Base-by-base conservation (phyloP, 202 grass and related monocot genomes). In the Elaeis oleifera region DNA sequence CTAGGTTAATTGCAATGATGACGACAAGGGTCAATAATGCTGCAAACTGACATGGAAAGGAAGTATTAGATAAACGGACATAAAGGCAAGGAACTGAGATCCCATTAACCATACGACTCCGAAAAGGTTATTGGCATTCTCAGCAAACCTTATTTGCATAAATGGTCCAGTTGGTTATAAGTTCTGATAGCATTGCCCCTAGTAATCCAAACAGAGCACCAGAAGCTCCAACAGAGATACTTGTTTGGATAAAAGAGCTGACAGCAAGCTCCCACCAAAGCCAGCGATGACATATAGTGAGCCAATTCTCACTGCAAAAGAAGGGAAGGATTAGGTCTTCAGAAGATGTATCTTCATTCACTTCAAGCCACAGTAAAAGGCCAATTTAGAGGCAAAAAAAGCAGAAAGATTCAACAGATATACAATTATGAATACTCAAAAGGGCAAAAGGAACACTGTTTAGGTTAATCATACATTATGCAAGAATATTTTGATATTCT, bases 151-250 rank as follows among this genome's bases (percentile, higher is more conserved):
- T 97, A 28, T 97, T 97, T 76, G 84, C 92, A 67, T 97, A 97
- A 70, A 89, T 91, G 8, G 84, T 91, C 92, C 88, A 97, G 64
- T 97, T 97, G 16, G 92, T 97, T 82, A 97, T 82, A 28, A 97
- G 84, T 62, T 97, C 92, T 25, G 92, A 97, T 39, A 97, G 75
- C 84, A 91, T 91, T 13, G 88, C 90, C 51, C 92, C 92, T 63
- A 97, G 67, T 64, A 97, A 76, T 73, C 92, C 92, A 74, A 97
- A 92, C 58, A 97, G 77, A 84, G 92, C 92, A 77, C 92, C 92
- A 58, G 92, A 97, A 52, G 88, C 92, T 24, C 92, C 92, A 60
- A 97, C 92, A 31, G 92, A 97, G 67, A 97, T 85, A 70, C 71
- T 89, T 21, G 81, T 78, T 63, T 79, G 87, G 78, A 82, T 83